These are phyloP conservation scores for Apiospora malaysiana DNA, from an alignment of 2,329 filamentous ascomycete species.

Conservation along the genomic window DNA sequence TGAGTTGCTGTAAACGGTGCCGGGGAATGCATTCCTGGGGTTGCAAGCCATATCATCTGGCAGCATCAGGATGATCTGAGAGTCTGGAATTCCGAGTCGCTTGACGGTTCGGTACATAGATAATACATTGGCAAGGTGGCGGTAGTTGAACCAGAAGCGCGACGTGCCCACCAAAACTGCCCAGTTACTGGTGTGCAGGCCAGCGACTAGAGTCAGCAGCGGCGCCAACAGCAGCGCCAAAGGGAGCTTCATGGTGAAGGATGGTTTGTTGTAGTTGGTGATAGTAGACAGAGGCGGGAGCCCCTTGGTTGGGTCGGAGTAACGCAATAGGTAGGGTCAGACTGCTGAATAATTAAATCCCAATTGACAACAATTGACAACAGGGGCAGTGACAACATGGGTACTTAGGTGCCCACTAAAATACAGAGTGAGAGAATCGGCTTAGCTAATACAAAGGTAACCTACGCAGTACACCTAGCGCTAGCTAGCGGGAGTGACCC, in stretches of 20 bases:
- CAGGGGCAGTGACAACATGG: not conserved
- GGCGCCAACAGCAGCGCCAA: slow-evolving; percentile 55
- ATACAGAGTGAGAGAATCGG: not conserved
- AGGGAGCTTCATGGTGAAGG: slow-evolving; percentile 58
- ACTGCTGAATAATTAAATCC: not conserved
- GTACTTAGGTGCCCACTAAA: not conserved
- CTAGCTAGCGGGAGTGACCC: too few relatives aligned
- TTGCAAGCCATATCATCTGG: slow-evolving; percentile 99
- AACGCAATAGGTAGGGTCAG: not conserved
- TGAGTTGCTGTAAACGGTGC: slow-evolving; percentile 97
- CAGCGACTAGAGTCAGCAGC: slow-evolving; percentile 48
- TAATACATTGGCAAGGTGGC: slow-evolving; percentile 95
- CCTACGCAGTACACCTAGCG: too few relatives aligned
- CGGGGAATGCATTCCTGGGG: slow-evolving; percentile 95
- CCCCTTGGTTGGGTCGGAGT: not conserved
- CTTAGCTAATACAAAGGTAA: slow-evolving; percentile 3
- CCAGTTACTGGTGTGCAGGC: slow-evolving; percentile 97
- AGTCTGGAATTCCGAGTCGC: slow-evolving; percentile 95
- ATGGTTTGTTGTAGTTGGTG: slow-evolving; percentile 4
- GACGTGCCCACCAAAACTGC: slow-evolving; percentile 98
- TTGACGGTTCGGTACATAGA: slow-evolving; percentile 98
- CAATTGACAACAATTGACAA: not conserved
- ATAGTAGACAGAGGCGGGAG: not conserved
- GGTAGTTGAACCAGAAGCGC: slow-evolving; percentile 99
- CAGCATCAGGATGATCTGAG: slow-evolving; percentile 99